Evolutionary conservation across 306 rosid species (phyloP).

Genomic region (Trifolium subterraneum): DNA sequence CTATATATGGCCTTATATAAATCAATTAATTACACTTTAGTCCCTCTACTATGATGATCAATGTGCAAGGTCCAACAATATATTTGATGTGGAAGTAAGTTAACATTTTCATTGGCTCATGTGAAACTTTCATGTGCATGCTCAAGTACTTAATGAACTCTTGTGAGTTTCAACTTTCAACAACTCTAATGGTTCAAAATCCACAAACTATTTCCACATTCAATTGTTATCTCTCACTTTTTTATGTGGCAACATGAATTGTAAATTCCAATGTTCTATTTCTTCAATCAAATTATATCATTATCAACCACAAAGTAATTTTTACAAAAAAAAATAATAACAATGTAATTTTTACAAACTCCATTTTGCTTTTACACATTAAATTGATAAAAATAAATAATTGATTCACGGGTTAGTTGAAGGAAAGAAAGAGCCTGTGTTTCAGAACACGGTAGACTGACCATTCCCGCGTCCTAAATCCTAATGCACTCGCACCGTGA

Average conservation of each 20-base stretch:
- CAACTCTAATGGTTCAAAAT: too few relatives aligned
- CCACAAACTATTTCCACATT: neutral
- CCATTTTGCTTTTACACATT: neutral
- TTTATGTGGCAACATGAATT: neutral
- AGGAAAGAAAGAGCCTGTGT: conserved; percentile 12
- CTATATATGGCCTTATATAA: too few relatives aligned
- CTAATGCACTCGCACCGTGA: too few relatives aligned
- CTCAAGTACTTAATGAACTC: too few relatives aligned
- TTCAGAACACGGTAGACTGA: too few relatives aligned
- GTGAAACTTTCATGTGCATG: too few relatives aligned
- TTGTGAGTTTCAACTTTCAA: too few relatives aligned
- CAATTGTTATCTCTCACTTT: neutral
- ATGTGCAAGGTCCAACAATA: neutral
- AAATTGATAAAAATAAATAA: neutral
- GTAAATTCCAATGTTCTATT: neutral
- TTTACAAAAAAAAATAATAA: neutral
- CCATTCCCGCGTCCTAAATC: too few relatives aligned
- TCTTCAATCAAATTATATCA: neutral
- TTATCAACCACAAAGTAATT: neutral
- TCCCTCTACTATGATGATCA: too few relatives aligned
- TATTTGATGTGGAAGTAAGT: neutral
- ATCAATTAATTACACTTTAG: too few relatives aligned
- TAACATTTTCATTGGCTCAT: neutral
- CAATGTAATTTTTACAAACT: neutral
- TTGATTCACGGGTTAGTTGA: conserved; percentile 16